Conservation (phyloP, 169 alveolate genomes). For the Plasmodium coatneyi region DNA sequence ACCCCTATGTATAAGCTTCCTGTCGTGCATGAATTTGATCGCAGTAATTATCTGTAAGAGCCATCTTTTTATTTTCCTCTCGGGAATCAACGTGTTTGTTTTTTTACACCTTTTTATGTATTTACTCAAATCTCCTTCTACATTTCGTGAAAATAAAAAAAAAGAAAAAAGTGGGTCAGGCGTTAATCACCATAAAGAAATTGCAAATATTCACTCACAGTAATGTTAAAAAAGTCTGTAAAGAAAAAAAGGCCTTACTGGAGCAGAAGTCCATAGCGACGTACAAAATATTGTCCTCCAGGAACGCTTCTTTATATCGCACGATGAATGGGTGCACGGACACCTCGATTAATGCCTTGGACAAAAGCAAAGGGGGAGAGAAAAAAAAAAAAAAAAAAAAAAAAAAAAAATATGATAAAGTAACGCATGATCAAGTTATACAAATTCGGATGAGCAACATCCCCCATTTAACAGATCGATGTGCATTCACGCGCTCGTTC, state of each 20-base stretch:
- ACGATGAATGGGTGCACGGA: conserved; percentile 75
- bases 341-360: conserved; percentile 67
- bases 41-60: conserved; percentile 69
- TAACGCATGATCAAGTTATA: background rate
- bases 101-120: conserved; percentile 58
- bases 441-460: background rate
- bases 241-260: conserved; percentile 13
- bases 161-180: background rate
- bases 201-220: background rate
- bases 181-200: background rate
- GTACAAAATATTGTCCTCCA: conserved; percentile 39
- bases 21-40: conserved; percentile 73
- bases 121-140: conserved; percentile 65
- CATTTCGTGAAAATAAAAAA: conserved; percentile 5
- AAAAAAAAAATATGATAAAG: background rate
- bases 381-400: conserved; percentile 6
- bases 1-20: conserved; percentile 72
- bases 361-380: background rate
- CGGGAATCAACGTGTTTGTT: conserved; percentile 55
- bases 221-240: background rate
- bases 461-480: background rate
- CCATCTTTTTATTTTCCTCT: conserved; percentile 69
- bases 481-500: background rate
- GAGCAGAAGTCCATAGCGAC: conserved; percentile 74
- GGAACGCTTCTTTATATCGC: conserved; percentile 72